Evolutionary conservation across 768 basidiomycete species (phyloP).

Genomic region (Mrakia gelida): DNA sequence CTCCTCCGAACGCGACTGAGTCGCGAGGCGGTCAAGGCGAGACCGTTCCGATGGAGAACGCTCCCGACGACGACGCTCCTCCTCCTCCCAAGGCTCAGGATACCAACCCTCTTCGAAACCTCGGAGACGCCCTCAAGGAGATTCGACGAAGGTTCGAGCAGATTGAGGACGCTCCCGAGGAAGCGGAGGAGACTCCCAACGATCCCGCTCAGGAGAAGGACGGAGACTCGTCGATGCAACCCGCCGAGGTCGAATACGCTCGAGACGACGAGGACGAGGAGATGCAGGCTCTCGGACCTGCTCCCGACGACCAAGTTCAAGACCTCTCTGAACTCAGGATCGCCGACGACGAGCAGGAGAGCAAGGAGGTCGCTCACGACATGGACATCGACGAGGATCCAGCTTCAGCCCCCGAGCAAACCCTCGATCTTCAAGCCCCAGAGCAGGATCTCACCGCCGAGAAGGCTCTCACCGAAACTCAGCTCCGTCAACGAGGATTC

Average conservation of each 20-base stretch:
- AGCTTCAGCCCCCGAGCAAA: constrained; percentile 25
- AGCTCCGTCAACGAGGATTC: constrained; percentile 37
- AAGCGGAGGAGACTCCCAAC: constrained; percentile 50
- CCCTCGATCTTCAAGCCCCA: constrained; percentile 18
- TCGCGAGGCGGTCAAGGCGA: constrained; percentile 31
- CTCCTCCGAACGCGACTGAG: constrained; percentile 30
- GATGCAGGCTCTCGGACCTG: constrained; percentile 85
- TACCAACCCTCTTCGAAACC: constrained; percentile 52
- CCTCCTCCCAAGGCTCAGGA: constrained; percentile 24
- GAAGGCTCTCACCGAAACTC: constrained; percentile 46
- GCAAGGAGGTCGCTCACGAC: constrained; percentile 32
- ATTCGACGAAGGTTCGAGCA: constrained; percentile 78
- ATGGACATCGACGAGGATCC: constrained; percentile 38
- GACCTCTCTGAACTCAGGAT: constrained; percentile 76
- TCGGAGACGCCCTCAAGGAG: constrained; percentile 78
- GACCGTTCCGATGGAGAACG: constrained; percentile 28
- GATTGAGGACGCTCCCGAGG: constrained; percentile 50
- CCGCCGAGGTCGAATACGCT: constrained; percentile 63
- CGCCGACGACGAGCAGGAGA: constrained; percentile 54
- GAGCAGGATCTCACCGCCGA: constrained; percentile 38
- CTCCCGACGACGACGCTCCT: constrained; percentile 15
- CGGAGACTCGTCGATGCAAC: constrained; percentile 37
- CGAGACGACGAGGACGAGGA: constrained; percentile 65
- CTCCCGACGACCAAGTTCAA: constrained; percentile 74
- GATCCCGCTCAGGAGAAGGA: constrained; percentile 41